Evolutionary conservation across 1,139 yeast species (phyloP).

Genomic region (Arxiozyma slooffiae): DNA sequence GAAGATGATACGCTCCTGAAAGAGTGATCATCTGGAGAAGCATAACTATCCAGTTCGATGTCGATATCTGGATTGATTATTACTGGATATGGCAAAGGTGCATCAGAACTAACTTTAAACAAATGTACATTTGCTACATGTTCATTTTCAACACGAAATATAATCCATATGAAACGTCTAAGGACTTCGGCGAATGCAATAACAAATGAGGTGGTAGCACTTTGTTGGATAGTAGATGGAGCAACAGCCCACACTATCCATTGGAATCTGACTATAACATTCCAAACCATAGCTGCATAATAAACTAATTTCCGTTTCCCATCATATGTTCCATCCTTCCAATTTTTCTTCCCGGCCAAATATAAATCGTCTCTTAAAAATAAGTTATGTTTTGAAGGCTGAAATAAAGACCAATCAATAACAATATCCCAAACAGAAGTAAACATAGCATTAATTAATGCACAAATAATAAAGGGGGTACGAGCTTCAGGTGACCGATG

Average conservation of each 20-base stretch:
- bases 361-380: slow-evolving; percentile 60
- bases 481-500: slow-evolving; percentile 37
- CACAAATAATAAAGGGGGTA: slow-evolving; percentile 61
- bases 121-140: slow-evolving; percentile 82
- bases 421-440: slow-evolving; percentile 78
- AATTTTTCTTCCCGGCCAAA: slow-evolving; percentile 29
- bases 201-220: slow-evolving; percentile 79
- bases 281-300: slow-evolving; percentile 62
- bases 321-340: slow-evolving; percentile 28
- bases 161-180: slow-evolving; percentile 79
- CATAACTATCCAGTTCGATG: background rate
- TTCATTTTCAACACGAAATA: slow-evolving; percentile 91
- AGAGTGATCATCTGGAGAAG: background rate
- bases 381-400: slow-evolving; percentile 47
- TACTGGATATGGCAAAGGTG: slow-evolving; percentile 67
- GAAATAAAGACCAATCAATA: slow-evolving; percentile 92
- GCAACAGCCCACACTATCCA: slow-evolving; percentile 79
- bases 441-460: slow-evolving; percentile 59
- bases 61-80: slow-evolving; percentile 2
- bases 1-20: background rate
- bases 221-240: slow-evolving; percentile 69
- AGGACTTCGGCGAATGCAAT: slow-evolving; percentile 74
- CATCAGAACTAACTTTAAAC: slow-evolving; percentile 77
- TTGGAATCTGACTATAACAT: slow-evolving; percentile 69
- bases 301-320: slow-evolving; percentile 50